Percentiles rank a stretch among this genome's conserved stretches.
Evolutionary conservation across 768 basidiomycete genomes (phyloP).

Genomic region (Auriscalpium microsporum): DNA sequence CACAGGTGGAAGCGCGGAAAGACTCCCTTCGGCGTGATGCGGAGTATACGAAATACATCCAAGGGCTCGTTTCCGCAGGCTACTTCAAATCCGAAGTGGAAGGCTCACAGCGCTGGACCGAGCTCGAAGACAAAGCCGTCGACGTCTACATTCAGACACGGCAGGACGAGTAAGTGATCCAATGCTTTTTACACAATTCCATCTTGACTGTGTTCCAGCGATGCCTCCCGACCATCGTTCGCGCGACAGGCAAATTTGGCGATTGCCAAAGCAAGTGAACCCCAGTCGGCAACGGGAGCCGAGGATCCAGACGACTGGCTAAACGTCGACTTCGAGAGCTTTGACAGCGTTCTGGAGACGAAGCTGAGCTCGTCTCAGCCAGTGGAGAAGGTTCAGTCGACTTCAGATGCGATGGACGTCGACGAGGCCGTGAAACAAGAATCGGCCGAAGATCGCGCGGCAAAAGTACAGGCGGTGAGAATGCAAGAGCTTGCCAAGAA

Average conservation of each 20-base stretch:
- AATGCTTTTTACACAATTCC: neutral
- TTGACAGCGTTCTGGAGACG: constrained; percentile 64
- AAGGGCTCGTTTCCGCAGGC: constrained; percentile 50
- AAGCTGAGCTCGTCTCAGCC: constrained; percentile 21
- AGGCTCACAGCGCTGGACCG: constrained; percentile 71
- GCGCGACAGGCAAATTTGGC: constrained; percentile 63
- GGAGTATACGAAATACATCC: constrained; percentile 65
- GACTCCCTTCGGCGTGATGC: constrained; percentile 59
- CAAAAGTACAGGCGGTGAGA: constrained; percentile 57
- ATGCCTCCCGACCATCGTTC: constrained; percentile 65
- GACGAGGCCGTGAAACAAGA: constrained; percentile 26
- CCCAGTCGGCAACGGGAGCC: constrained; percentile 22
- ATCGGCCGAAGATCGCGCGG: constrained; percentile 40
- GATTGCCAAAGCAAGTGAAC: constrained; percentile 34
- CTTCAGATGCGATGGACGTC: constrained; percentile 39
- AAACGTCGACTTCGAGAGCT: constrained; percentile 63
- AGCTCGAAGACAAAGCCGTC: constrained; percentile 63
- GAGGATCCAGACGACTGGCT: constrained; percentile 86
- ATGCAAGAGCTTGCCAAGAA: constrained; percentile 73
- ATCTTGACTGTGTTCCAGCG: constrained; percentile 25
- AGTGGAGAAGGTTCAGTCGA: constrained; percentile 9
- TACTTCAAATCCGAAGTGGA: constrained; percentile 77
- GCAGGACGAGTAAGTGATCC: constrained; percentile 53
- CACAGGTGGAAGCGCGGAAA: constrained; percentile 54
- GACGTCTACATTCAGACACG: constrained; percentile 54